These are phyloP conservation scores for Epichloe elymi DNA, from an alignment of 2,329 filamentous ascomycete species.

Conservation along the genomic window DNA sequence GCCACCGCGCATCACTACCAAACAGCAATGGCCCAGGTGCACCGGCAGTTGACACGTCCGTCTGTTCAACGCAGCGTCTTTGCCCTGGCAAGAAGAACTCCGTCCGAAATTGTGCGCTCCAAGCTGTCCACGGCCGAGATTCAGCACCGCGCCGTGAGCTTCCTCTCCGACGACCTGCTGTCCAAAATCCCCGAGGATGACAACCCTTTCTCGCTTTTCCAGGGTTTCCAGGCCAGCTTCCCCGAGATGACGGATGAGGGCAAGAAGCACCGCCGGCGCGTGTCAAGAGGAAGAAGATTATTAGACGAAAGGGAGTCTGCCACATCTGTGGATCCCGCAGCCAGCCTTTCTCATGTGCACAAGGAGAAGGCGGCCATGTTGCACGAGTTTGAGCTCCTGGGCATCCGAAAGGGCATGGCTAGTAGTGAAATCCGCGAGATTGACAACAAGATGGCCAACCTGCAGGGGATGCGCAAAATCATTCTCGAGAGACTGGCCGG, in stretches of 20 bases:
- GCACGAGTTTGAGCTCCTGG: conserved; percentile 81
- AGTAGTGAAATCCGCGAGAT: conserved; percentile 93
- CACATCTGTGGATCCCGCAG: conserved; percentile 41
- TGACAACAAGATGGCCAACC: conserved; percentile 88
- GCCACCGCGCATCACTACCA: conserved; percentile 59
- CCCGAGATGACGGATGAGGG: conserved; percentile 58
- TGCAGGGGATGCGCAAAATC: conserved; percentile 85
- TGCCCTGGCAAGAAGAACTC: conserved; percentile 77
- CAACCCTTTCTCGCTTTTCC: conserved; percentile 84
- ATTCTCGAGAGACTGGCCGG: conserved; percentile 75
- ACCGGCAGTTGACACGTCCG: conserved; percentile 76
- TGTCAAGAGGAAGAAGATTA: conserved; percentile 64
- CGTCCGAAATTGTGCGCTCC: conserved; percentile 86
- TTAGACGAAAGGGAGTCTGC: conserved; percentile 45
- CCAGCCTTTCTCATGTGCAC: conserved; percentile 59
- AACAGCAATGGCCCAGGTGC: conserved; percentile 75
- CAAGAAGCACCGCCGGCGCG: conserved; percentile 56
- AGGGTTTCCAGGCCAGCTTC: conserved; percentile 86
- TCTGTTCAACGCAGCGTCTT: conserved; percentile 81
- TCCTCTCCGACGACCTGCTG: conserved; percentile 80
- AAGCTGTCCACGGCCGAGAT: conserved; percentile 86
- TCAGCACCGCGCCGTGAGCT: conserved; percentile 80
- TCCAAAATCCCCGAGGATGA: conserved; percentile 76
- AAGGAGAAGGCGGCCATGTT: conserved; percentile 68
- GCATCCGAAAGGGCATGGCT: conserved; percentile 92